Evolutionary conservation across 164 flowering plant species (phyloP), one percentile per base, ranked within the genome.

Genomic region (Akebia trifoliata): DNA sequence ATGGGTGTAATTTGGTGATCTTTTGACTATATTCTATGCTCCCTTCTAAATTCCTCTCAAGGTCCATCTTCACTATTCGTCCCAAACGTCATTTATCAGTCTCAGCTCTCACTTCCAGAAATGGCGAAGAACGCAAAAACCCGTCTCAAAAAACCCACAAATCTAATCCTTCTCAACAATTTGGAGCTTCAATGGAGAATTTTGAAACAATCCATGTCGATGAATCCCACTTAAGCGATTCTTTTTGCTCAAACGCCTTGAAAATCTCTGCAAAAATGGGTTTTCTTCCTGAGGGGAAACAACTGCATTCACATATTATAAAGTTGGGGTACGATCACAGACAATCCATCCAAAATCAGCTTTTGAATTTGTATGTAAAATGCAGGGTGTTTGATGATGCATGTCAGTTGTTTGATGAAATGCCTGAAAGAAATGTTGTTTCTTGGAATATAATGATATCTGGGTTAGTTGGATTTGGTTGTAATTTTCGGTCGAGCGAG

Each of bases 401-500:
- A 2, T 54, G 31, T 28, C 63, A 29, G 25, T 5, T 88, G 72
- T 82, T 82, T 32, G 84, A 66, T 53, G 85, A 82, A 79, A 81
- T 85, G 84, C 67, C 57, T 18, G 54, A 17, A 6, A 66, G 81
- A 71, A 77, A 76, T 59, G 69, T 77, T 22, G 77, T 83, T 12
- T 59, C 83, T 0, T 88, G 90, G 84, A 78, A 86, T 63, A 74
- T 69, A 8, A 40, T 81, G 52, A 82, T 81, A 7, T 67, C 74
- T 57, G 86, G 80, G 28, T 57, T 52, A 20, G 36, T 54, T n/a
- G 26, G 60, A 12, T 35, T 42, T 35, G 54, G 54, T 6, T 2
- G 63, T 26, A 10, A 49, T 47, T n/a, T 51, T 2, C 35, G 6
- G n/a, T 45, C 31, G 8, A 46, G 24, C 43, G 24, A 56, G 4